Base-by-base conservation (phyloP, 495 filamentous ascomycete species). In the Xylaria flabelliformis region DNA sequence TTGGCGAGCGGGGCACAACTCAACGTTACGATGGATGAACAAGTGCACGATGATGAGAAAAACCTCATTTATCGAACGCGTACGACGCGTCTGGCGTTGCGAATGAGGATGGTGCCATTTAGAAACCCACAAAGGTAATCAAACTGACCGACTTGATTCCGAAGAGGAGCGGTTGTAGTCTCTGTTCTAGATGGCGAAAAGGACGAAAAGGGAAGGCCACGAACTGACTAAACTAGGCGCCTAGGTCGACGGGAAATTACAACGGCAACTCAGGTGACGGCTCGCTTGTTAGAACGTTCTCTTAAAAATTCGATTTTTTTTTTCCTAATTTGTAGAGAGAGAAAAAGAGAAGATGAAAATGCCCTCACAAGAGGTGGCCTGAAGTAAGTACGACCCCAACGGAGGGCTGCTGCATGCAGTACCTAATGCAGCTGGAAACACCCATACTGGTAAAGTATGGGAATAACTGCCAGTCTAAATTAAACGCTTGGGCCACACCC, bases 1-100 rank as follows among this genome's bases (percentile, higher is more conserved):
- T 21, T 21, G 12, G 51, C 1, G 24, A 15, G 17, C 51, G 51
- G 51, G 24, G 51, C 26, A 21, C 34, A 29, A 39, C 53, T 56
- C 13, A 17, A 56, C 53, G 53, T 36, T 61, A 61, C n/a, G 34
- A 34, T 61, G 39, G 34, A 34, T 61, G 58, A n/a, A 61, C 10
- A 13, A 29, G 29, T 32, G 26, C 15, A 7, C 26, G 53, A 56
- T 32, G 26, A 56, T 15, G 53, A 56, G 17, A 12, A 56, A 56
- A 32, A 32, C 13, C 9, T 56, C 19, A 32, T 13, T 32, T 13
- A 56, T 17, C 3, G 53, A 32, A 12, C 34, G 56, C 12, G 24
- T 13, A 39, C 2, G 29, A 59, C 56, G n/a, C 10, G 34, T 59
- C 32, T 59, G 15, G 19, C n/a, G 10, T 42, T 10, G 61, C 61